Base-by-base conservation (phyloP, 768 basidiomycete genomes). In the Russula brevipes region DNA sequence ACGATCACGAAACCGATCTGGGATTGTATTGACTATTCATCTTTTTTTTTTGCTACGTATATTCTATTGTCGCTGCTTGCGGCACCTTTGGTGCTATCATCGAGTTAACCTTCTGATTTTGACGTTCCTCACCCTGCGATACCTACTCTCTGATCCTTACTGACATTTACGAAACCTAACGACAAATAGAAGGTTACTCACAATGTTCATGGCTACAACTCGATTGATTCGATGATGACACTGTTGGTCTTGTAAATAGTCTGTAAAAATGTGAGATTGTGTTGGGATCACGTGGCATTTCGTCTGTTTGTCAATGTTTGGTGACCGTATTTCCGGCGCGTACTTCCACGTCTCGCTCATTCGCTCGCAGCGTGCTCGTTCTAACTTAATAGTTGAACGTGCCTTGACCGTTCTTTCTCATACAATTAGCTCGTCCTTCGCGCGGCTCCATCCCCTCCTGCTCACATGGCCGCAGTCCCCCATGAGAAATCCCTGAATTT, bases 11-110 rank as follows among this genome's bases (percentile, higher is more conserved):
- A 41, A 46, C 42, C 35, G 64, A 57, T 45, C 50, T 66, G 57
- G 66, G 66, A 42, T 52, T 67, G 64, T 67, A 67, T 65, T 59
- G 36, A 61, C 49, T 60, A 61, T 63, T 61, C 42, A 51, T 51
- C 38, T 42, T 44, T 54, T 42, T 44, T 54, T 54, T 33, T 59
- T 49, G 54, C 53, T 60, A 66, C 59, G 45, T 58, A 58, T 59
- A n/a, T 59, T 66, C 55, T 65, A 65, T 66, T 56, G 52, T 59
- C 30, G 63, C 63, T 66, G 59, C 63, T 58, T 53, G 59, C 60
- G 36, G 50, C 49, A 53, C 53, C 42, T 61, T 24, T 59, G 49
- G 42, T 60, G 41, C 42, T 50, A 65, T 60, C 39, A 33, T 59
- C 53, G 46, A 62, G 52, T 35, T 59, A 35, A 52, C 54, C 64